Evolutionary conservation across 2,329 filamentous ascomycete species (phyloP).

Genomic region (Colletotrichum godetiae): DNA sequence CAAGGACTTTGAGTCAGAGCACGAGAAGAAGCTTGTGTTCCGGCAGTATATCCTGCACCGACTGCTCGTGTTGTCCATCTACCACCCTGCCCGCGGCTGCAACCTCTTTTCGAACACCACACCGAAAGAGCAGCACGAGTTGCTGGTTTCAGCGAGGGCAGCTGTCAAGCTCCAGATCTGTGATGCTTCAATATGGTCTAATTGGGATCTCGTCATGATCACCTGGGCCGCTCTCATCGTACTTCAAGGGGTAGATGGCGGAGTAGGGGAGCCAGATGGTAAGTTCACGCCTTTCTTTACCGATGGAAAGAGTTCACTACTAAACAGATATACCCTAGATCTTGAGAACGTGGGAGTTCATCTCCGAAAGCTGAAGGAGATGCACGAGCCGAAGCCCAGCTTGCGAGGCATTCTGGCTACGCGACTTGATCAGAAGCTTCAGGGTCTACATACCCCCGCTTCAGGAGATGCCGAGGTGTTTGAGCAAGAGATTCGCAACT

Average conservation of each 20-base stretch:
- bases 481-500: constrained; percentile 28
- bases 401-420: constrained; percentile 40
- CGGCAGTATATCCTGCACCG: constrained; percentile 55
- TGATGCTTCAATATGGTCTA: constrained; percentile 56
- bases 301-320: background rate
- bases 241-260: constrained; percentile 53
- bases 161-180: constrained; percentile 52
- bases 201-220: constrained; percentile 57
- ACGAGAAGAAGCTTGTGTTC: constrained; percentile 49
- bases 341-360: constrained; percentile 44
- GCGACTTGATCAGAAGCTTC: constrained; percentile 42
- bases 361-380: constrained; percentile 42
- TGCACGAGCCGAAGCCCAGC: constrained; percentile 42
- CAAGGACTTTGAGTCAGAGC: constrained; percentile 44
- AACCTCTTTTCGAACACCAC: constrained; percentile 52
- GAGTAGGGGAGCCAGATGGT: constrained; percentile 52
- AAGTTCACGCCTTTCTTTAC: background rate
- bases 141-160: constrained; percentile 53
- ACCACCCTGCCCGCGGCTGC: constrained; percentile 53
- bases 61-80: constrained; percentile 55
- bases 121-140: constrained; percentile 51
- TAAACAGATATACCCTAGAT: constrained; percentile 35
- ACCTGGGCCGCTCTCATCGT: constrained; percentile 58
- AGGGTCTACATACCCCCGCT: constrained; percentile 40
- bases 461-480: constrained; percentile 27